These are phyloP conservation scores for Chondrus crispus DNA, from an alignment of 23 red algal species.

Conservation along the genomic window DNA sequence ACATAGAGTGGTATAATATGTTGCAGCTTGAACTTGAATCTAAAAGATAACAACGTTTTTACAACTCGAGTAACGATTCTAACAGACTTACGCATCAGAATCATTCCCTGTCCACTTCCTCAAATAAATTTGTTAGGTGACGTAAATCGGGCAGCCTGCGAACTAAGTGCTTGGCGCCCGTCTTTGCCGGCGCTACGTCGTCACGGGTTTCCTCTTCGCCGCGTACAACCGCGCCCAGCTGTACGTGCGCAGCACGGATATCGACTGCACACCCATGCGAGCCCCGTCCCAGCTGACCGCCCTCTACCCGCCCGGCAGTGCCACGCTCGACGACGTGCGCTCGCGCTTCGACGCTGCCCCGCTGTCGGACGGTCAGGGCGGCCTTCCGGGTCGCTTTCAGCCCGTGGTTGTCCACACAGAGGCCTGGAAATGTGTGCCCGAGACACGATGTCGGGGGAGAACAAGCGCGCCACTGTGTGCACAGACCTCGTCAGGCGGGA, in stretches of 20 bases:
- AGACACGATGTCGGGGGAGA: too few species aligned
- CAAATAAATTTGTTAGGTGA: too few species aligned
- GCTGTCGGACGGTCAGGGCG: background rate
- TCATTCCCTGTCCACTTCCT: too few species aligned
- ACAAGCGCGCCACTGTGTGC: too few species aligned
- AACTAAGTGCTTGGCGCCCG: conserved; percentile 76
- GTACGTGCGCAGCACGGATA: conserved; percentile 82
- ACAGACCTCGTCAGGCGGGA: too few species aligned
- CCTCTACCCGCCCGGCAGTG: conserved; percentile 59
- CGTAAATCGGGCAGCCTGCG: conserved; percentile 63
- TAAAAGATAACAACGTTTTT: too few species aligned
- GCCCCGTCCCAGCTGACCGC: conserved; percentile 75
- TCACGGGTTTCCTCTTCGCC: conserved; percentile 61
- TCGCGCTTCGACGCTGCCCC: conserved; percentile 11
- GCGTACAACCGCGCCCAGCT: conserved; percentile 50
- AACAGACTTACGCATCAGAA: too few species aligned
- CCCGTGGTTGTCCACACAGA: conserved; percentile 82
- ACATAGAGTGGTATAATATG: too few species aligned
- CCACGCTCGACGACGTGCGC: conserved; percentile 15
- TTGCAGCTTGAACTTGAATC: too few species aligned
- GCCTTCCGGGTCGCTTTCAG: conserved; percentile 62
- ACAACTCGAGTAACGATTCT: too few species aligned
- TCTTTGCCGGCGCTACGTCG: conserved; percentile 65
- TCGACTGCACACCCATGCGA: conserved; percentile 86
- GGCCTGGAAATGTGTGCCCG: conserved; percentile 58